phyloP scores from a whole-genome alignment of 768 basidiomycete species.

The Termitomyces sp. region DNA sequence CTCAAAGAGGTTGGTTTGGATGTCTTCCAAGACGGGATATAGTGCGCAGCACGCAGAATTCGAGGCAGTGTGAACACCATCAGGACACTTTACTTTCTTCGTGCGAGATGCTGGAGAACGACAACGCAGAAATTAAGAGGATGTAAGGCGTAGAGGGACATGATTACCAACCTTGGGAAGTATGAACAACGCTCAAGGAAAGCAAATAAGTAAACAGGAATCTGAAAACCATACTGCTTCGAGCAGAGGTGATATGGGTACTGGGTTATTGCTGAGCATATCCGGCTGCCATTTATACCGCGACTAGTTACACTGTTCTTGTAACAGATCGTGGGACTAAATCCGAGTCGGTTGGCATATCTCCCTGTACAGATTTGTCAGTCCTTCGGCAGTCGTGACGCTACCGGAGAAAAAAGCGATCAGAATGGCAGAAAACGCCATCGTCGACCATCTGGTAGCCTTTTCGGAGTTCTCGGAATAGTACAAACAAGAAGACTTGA shows the following conservation, averaged over 20 bases:
- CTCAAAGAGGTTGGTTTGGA: neutral
- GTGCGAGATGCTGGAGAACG: neutral
- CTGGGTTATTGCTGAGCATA: neutral
- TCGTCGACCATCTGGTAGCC: neutral
- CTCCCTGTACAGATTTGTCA: neutral
- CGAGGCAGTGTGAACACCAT: neutral
- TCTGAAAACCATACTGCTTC: neutral
- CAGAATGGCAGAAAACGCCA: neutral
- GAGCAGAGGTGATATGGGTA: neutral
- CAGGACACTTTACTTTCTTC: neutral
- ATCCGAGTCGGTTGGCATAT: neutral
- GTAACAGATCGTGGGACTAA: neutral
- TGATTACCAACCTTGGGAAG: neutral
- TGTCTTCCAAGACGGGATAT: neutral
- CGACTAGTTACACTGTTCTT: too few species aligned
- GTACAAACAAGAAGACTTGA: too few species aligned
- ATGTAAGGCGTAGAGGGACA: neutral
- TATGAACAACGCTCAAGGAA: neutral
- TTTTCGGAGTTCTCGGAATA: neutral
- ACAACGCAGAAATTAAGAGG: neutral
- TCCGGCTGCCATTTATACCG: neutral
- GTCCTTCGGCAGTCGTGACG: neutral
- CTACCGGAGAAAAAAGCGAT: neutral
- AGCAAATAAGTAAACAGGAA: neutral
- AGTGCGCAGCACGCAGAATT: neutral